phyloP scores from a whole-genome alignment of 305 asterid genomes.

The Fraxinus sp. region DNA sequence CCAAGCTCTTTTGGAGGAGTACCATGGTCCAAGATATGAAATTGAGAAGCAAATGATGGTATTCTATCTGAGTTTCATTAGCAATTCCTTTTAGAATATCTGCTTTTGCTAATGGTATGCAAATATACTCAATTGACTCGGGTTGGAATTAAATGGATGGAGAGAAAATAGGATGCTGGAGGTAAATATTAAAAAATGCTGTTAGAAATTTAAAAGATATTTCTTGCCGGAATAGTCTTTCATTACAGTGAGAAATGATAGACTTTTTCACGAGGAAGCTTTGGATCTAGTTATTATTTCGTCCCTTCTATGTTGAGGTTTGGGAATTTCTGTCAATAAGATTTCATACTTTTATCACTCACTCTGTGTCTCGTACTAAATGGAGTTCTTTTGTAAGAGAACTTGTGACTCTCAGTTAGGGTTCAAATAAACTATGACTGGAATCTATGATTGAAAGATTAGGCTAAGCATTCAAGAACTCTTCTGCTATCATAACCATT shows the following conservation, averaged over 20 bases:
- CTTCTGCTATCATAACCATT: neutral
- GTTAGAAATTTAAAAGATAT: neutral
- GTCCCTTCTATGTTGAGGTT: neutral
- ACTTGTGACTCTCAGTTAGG: neutral
- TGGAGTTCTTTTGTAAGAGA: constrained; percentile 9
- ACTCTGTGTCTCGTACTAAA: constrained; percentile 6
- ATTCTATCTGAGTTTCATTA: neutral
- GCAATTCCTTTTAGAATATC: neutral
- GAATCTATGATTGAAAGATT: constrained; percentile 8
- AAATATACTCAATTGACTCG: constrained; percentile 19
- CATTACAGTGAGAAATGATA: neutral
- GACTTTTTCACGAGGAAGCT: neutral
- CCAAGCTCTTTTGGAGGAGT: constrained; percentile 53
- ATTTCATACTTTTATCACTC: neutral
- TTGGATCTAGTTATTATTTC: neutral
- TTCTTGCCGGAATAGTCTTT: constrained; percentile 1
- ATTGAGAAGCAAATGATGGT: constrained; percentile 83
- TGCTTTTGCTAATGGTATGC: constrained; percentile 7
- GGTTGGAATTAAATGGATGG: constrained; percentile 6
- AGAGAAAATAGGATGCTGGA: constrained; percentile 17
- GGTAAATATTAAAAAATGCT: neutral
- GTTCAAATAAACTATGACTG: constrained; percentile 11
- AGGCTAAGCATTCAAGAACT: neutral
- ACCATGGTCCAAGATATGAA: constrained; percentile 74
- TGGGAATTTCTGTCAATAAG: neutral